Evolutionary conservation across 148 eudicot species (phyloP).

Genomic region (Rhododendron williamsianum): DNA sequence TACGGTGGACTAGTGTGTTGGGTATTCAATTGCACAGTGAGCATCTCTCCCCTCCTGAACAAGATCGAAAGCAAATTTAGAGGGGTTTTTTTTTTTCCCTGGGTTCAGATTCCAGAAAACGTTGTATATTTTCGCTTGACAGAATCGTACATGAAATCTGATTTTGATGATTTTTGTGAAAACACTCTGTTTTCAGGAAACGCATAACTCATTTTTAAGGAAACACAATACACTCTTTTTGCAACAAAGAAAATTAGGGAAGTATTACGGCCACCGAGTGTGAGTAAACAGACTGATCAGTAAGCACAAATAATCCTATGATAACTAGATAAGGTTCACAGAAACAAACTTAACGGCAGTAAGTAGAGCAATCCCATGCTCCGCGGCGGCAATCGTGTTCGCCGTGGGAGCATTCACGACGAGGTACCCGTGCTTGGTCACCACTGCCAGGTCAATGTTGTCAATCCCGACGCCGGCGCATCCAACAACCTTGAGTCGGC

Average conservation of each 20-base stretch:
- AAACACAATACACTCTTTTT: no score
- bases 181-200: background rate
- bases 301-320: no score
- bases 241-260: no score
- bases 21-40: background rate
- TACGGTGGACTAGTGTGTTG: slow-evolving; percentile 19
- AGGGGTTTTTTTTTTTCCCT: background rate
- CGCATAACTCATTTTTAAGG: no score
- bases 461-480: slow-evolving; percentile 16
- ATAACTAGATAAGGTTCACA: no score
- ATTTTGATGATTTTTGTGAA: background rate
- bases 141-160: background rate
- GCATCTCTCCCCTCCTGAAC: slow-evolving; percentile 9
- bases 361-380: slow-evolving; percentile 17
- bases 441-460: slow-evolving; percentile 9
- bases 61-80: background rate
- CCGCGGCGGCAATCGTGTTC: slow-evolving; percentile 14
- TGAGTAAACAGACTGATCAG: no score
- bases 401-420: slow-evolving; percentile 19
- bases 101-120: background rate
- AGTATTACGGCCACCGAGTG: no score
- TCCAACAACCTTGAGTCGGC: slow-evolving; percentile 17
- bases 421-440: slow-evolving; percentile 10
- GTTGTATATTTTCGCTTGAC: background rate
- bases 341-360: background rate